phyloP scores from a whole-genome alignment of 2,329 filamentous ascomycete genomes.

The Diaporthe vexans region DNA sequence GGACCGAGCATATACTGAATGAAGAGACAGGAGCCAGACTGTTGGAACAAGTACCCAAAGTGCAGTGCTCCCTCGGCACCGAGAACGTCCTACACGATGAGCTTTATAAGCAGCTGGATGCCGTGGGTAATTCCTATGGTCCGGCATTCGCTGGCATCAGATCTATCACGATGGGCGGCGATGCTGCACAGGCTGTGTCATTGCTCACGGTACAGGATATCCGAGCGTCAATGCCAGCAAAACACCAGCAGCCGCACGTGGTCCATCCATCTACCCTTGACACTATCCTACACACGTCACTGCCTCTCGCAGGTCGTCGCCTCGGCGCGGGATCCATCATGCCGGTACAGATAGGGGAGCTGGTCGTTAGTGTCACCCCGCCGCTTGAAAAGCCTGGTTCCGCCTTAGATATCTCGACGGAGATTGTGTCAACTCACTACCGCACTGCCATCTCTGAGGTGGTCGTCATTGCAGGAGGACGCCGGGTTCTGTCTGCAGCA shows the following conservation, averaged over 20 bases:
- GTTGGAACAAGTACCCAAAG: neutral
- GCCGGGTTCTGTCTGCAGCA: neutral
- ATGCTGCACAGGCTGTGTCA: neutral
- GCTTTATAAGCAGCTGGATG: neutral
- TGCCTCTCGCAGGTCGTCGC: neutral
- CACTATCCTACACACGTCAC: neutral
- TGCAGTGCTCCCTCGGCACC: neutral
- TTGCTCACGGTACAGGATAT: neutral
- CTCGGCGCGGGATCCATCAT: constrained; percentile 1
- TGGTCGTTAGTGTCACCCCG: neutral
- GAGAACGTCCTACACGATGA: neutral
- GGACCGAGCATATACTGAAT: neutral
- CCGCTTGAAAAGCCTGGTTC: neutral
- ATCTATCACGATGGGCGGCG: neutral
- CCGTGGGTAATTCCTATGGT: constrained; percentile 7
- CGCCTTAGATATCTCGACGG: neutral
- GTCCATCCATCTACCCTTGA: constrained; percentile 26
- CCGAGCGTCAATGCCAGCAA: neutral
- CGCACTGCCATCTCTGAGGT: constrained; percentile 2
- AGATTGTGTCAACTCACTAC: neutral
- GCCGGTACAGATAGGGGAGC: constrained; percentile 22
- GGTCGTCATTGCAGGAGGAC: neutral
- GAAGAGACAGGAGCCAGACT: neutral
- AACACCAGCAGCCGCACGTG: constrained; percentile 16
- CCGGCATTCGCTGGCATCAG: neutral